Conservation (phyloP, 305 asterid species). For the Fraxinus sp. region DNA sequence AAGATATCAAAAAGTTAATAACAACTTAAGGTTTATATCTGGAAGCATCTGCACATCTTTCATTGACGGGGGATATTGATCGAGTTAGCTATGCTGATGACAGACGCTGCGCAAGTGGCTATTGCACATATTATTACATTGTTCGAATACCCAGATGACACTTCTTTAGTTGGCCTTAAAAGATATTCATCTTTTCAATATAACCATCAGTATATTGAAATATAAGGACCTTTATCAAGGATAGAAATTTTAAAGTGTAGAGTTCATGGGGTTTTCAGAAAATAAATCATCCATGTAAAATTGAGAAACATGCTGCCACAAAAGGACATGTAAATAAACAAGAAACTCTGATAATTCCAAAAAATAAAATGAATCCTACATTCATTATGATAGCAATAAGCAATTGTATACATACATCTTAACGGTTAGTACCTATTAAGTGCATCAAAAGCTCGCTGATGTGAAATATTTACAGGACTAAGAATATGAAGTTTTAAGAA, state of each 20-base stretch:
- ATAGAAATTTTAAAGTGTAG: background rate
- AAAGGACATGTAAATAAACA: background rate
- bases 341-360: background rate
- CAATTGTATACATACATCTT: background rate
- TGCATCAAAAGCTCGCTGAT: background rate
- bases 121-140: background rate
- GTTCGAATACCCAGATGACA: background rate
- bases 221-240: background rate
- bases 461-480: conserved; percentile 33
- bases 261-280: background rate
- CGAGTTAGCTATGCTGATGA: too few relatives aligned
- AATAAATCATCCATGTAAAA: background rate
- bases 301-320: background rate
- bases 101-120: too few relatives aligned
- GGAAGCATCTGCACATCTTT: background rate
- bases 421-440: background rate
- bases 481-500: background rate
- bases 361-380: background rate
- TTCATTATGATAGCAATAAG: background rate
- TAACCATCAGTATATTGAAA: background rate
- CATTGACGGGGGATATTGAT: background rate
- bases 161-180: background rate
- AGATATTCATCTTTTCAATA: background rate
- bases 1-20: background rate
- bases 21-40: background rate